Conservation (phyloP, 805 yeast species). For the Millerozyma miso region DNA sequence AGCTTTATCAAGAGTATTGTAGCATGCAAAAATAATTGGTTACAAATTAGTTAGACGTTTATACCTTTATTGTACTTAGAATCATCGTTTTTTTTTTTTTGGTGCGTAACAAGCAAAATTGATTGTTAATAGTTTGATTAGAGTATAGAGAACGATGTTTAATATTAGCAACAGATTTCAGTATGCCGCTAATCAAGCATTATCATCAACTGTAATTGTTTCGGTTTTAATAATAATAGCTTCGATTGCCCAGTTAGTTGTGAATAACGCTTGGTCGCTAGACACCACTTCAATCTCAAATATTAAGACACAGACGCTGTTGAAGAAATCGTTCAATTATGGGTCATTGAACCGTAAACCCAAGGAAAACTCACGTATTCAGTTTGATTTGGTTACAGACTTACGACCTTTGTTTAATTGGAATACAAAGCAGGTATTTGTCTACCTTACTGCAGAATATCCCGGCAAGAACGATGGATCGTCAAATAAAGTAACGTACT, state of each 20-base stretch:
- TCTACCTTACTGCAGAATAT: slow-evolving; percentile 84
- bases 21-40: slow-evolving; percentile 7
- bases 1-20: slow-evolving; percentile 67
- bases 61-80: no score
- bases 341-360: slow-evolving; percentile 66
- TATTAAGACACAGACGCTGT: slow-evolving; percentile 33
- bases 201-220: slow-evolving; percentile 48
- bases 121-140: background rate
- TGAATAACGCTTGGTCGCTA: slow-evolving; percentile 41
- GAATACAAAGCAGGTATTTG: slow-evolving; percentile 96
- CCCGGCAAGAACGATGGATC: slow-evolving; percentile 41
- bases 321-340: slow-evolving; percentile 55
- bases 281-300: slow-evolving; percentile 35
- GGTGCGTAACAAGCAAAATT: background rate
- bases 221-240: slow-evolving; percentile 44
- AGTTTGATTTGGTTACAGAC: slow-evolving; percentile 72
- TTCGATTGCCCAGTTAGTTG: slow-evolving; percentile 46
- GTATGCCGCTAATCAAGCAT: slow-evolving; percentile 47
- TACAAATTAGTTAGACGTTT: background rate
- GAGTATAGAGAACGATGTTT: slow-evolving; percentile 20
- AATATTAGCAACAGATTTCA: slow-evolving; percentile 39
- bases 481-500: slow-evolving; percentile 71
- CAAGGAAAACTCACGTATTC: slow-evolving; percentile 70
- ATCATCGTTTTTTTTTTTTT: no score
- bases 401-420: slow-evolving; percentile 81